Percentiles rank a stretch among this genome's conserved stretches.
These are phyloP conservation scores for Ashbya aceris DNA, from an alignment of 1,139 yeast species.

Conservation along the genomic window DNA sequence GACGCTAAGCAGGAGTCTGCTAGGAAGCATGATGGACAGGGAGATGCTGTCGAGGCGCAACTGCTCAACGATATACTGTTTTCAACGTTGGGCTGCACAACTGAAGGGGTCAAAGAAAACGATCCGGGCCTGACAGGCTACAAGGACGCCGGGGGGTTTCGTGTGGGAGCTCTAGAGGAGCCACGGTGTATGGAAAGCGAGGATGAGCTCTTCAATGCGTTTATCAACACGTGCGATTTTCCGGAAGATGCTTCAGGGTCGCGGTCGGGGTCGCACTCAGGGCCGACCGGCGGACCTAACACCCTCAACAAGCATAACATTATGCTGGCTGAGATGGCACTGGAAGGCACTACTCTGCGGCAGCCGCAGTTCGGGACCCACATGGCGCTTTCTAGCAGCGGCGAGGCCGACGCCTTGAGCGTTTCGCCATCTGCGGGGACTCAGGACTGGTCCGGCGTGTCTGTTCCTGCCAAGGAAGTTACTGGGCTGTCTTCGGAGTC, in stretches of 20 bases:
- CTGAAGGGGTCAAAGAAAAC: conserved; percentile 7
- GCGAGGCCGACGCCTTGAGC: background rate
- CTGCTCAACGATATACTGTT: conserved; percentile 17
- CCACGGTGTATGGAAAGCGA: conserved; percentile 6
- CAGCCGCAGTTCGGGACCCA: background rate
- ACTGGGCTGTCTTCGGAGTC: background rate
- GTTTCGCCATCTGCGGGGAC: background rate
- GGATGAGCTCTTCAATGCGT: conserved; percentile 19
- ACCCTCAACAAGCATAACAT: background rate
- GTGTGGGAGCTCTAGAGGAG: background rate
- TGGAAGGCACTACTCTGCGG: background rate
- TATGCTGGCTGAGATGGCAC: background rate
- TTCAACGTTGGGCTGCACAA: conserved; percentile 3
- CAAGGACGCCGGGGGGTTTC: no score
- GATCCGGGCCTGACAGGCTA: background rate
- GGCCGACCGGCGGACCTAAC: background rate
- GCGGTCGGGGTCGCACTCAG: background rate
- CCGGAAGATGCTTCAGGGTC: conserved; percentile 1
- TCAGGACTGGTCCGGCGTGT: background rate
- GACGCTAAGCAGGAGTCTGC: background rate
- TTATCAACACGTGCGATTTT: conserved; percentile 19
- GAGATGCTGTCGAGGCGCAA: conserved; percentile 14
- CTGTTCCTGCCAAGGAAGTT: background rate
- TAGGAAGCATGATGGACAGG: background rate
- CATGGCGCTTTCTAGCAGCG: background rate